Percentiles rank a stretch among this genome's conserved stretches.
Conservation (phyloP, 139 green algal genomes). For the Dunaliella primolecta region DNA sequence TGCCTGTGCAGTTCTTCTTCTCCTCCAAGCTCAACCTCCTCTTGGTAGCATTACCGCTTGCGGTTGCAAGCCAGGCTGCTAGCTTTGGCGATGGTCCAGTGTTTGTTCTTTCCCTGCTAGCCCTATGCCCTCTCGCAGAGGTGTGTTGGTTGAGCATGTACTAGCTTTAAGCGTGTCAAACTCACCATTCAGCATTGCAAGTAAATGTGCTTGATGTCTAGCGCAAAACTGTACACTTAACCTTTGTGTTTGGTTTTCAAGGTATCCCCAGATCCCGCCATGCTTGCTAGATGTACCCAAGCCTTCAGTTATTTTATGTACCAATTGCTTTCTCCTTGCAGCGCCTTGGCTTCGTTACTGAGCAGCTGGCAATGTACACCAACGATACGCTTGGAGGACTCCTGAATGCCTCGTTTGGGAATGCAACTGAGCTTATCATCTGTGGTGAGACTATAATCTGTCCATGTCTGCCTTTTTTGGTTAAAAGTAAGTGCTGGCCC, state of each 20-base stretch:
- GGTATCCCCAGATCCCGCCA: no score
- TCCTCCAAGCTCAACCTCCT: constrained; percentile 55
- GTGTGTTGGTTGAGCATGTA: constrained; percentile 18
- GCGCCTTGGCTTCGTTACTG: constrained; percentile 63
- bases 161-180: background rate
- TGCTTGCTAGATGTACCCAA: no score
- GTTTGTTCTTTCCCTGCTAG: constrained; percentile 47
- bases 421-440: constrained; percentile 71
- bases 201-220: background rate
- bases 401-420: constrained; percentile 69
- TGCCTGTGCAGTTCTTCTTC: constrained; percentile 40
- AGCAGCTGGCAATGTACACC: constrained; percentile 58
- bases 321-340: constrained; percentile 15
- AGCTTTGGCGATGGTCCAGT: constrained; percentile 40
- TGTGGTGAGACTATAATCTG: constrained; percentile 29
- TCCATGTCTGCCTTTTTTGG: background rate
- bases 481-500: background rate
- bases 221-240: no score
- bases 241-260: no score
- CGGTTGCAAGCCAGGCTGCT: constrained; percentile 27
- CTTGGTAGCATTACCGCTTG: constrained; percentile 44
- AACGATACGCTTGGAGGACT: constrained; percentile 33
- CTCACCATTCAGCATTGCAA: background rate
- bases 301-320: background rate
- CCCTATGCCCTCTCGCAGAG: constrained; percentile 58